Percentiles rank a stretch among this genome's conserved stretches.
phyloP scores from a whole-genome alignment of 208 protist species.

The Leishmania martiniquensis region DNA sequence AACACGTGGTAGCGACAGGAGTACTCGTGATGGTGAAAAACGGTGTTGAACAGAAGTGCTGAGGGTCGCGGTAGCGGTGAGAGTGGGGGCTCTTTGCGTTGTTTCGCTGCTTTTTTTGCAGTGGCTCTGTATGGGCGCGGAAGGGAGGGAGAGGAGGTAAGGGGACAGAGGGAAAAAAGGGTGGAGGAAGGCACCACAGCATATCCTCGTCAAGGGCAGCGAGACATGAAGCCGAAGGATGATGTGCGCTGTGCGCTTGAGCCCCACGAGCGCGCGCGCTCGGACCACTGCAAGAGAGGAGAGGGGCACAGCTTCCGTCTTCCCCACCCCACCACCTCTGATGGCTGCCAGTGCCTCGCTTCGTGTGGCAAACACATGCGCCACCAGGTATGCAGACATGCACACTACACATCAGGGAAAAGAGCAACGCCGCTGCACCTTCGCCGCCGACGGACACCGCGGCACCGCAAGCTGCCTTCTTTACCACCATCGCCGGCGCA shows the following conservation, averaged over 20 bases:
- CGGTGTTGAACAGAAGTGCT: background rate
- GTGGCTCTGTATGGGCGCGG: background rate
- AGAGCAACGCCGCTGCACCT: background rate
- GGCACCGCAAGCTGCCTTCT: too few relatives aligned
- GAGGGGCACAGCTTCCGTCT: background rate
- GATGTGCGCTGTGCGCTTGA: background rate
- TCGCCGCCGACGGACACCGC: background rate
- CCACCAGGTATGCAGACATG: background rate
- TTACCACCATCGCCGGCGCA: background rate
- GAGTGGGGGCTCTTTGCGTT: background rate
- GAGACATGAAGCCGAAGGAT: background rate
- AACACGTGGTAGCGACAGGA: background rate
- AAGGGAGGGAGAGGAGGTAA: background rate
- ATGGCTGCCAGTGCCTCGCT: background rate
- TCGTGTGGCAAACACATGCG: background rate
- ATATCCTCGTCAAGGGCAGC: background rate
- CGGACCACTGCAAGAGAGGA: background rate
- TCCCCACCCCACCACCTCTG: background rate
- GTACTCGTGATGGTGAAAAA: background rate
- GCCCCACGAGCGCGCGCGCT: background rate
- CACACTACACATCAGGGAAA: background rate
- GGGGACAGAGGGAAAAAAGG: background rate
- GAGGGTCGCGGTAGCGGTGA: background rate
- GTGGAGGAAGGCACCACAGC: background rate
- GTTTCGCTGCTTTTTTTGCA: background rate